Evolutionary conservation across 1,284 basidiomycete species (phyloP).

Genomic region (Trichosporon asahii): DNA sequence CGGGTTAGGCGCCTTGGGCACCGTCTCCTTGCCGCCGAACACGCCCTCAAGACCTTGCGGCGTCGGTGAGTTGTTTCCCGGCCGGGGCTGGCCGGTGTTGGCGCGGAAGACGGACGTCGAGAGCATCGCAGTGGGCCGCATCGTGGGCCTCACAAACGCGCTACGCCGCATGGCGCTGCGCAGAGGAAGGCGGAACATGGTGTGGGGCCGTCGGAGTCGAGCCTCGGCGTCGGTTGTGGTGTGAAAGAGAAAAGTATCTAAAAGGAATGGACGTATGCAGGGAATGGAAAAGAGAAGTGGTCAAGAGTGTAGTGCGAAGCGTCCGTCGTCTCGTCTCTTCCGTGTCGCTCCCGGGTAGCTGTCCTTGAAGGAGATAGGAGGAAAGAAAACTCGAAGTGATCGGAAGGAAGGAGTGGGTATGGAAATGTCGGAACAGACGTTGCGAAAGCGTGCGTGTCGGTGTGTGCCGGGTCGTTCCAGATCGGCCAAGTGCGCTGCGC

Average conservation of each 20-base stretch:
- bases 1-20: background rate
- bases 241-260: background rate
- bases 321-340: background rate
- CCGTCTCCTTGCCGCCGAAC: conserved; percentile 36
- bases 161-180: conserved; percentile 7
- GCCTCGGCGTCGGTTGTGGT: background rate
- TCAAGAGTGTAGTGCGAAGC: background rate
- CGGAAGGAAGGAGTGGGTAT: background rate
- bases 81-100: conserved; percentile 33
- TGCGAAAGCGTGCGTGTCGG: conserved; percentile 3
- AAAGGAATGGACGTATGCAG: conserved; percentile 1
- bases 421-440: background rate
- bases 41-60: conserved; percentile 44
- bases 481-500: background rate
- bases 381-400: too few species aligned
- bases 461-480: conserved; percentile 4
- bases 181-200: conserved; percentile 21
- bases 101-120: conserved; percentile 6
- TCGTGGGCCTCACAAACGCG: conserved; percentile 18
- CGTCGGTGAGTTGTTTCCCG: conserved; percentile 38
- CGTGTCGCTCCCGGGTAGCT: background rate
- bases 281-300: background rate
- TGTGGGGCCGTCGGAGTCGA: background rate
- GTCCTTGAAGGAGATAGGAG: background rate
- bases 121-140: conserved; percentile 24